Evolutionary conservation across 768 basidiomycete species (phyloP).

Genomic region (Phallus indusiatus): DNA sequence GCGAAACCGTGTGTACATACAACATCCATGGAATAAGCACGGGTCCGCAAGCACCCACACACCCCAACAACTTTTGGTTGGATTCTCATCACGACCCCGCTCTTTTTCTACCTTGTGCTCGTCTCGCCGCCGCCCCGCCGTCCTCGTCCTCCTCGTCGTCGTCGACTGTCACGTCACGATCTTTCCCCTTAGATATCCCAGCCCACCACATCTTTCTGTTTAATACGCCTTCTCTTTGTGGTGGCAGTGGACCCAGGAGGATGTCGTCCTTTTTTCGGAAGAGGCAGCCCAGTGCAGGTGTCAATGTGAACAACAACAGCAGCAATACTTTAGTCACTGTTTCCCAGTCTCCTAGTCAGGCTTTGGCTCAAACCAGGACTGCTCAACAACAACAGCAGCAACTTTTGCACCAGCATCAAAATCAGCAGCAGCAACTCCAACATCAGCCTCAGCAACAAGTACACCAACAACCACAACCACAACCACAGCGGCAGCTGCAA

Average conservation of each 20-base stretch:
- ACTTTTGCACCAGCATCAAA: conserved; percentile 22
- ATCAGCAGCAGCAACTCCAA: conserved; percentile 20
- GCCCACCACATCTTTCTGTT: not conserved
- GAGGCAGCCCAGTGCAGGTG: conserved; percentile 52
- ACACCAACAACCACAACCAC: conserved; percentile 22
- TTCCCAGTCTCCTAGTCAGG: conserved; percentile 57
- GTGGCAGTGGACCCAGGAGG: conserved; percentile 48
- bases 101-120: not conserved
- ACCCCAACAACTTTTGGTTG: not conserved
- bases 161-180: not conserved
- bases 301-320: conserved; percentile 21
- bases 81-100: not conserved
- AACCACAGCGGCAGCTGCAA: conserved; percentile 16
- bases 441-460: conserved; percentile 23
- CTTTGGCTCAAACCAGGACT: conserved; percentile 45
- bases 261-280: conserved; percentile 93
- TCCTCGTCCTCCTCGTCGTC: not conserved
- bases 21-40: not conserved
- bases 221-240: conserved; percentile 43
- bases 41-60: conserved; percentile 1
- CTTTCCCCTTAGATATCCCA: not conserved
- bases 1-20: not conserved
- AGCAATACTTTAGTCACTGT: conserved; percentile 36
- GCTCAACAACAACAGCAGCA: conserved; percentile 23
- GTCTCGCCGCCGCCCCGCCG: not conserved